These are phyloP conservation scores for Mayamaea pseudoterrestris DNA, from an alignment of 108 stramenopile genomes.

Conservation along the genomic window DNA sequence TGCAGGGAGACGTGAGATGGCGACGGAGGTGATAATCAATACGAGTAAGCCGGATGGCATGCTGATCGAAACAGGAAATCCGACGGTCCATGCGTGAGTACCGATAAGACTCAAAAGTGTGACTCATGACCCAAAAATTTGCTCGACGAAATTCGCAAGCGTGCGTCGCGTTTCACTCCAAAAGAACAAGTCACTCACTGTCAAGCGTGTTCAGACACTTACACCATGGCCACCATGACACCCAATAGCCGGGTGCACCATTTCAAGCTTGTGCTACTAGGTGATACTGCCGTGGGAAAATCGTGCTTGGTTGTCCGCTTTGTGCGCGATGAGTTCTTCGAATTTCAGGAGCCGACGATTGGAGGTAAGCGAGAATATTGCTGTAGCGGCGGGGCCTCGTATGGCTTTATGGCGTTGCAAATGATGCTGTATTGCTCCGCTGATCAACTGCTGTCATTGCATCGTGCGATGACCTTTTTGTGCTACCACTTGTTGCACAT, in stretches of 20 bases:
- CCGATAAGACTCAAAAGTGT: neutral
- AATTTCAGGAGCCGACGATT: constrained; percentile 97
- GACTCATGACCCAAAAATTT: neutral
- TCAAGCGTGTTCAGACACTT: neutral
- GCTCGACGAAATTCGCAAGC: neutral
- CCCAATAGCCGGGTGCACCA: constrained; percentile 73
- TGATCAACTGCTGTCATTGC: neutral
- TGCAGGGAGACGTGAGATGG: too few relatives aligned
- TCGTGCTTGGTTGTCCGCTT: constrained; percentile 96
- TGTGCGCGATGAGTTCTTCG: constrained; percentile 97
- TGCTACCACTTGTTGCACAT: neutral
- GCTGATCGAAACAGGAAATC: neutral
- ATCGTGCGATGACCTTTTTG: neutral
- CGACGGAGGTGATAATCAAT: neutral
- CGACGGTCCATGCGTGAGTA: neutral
- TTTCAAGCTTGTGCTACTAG: constrained; percentile 97
- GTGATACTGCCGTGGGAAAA: constrained; percentile 97
- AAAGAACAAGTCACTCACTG: too few relatives aligned
- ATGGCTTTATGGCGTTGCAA: too few relatives aligned
- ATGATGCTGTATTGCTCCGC: neutral
- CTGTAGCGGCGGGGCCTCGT: too few relatives aligned
- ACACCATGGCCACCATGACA: neutral
- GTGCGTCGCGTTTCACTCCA: too few relatives aligned
- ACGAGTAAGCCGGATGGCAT: neutral
- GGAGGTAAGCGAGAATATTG: constrained; percentile 89